Percentiles rank a stretch among this genome's conserved stretches.
Conservation (phyloP, 129 eudicot species). For the Silybum marianum region DNA sequence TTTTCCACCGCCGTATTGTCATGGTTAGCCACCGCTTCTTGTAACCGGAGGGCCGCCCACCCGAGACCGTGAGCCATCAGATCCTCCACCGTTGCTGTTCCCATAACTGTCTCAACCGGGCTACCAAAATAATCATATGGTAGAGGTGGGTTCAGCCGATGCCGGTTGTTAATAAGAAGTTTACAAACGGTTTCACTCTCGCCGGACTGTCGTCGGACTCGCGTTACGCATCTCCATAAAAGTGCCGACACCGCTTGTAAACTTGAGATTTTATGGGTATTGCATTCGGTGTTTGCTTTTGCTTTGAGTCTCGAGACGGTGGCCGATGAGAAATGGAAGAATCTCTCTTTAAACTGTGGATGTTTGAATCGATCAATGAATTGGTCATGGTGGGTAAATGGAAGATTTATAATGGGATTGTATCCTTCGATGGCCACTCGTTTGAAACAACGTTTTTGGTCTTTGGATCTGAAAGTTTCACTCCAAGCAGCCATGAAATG, state of each 20-base stretch:
- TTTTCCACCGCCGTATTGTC: slow-evolving; percentile 15
- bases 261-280: slow-evolving; percentile 34
- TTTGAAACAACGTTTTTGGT: background rate
- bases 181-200: slow-evolving; percentile 28
- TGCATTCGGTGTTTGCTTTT: slow-evolving; percentile 36
- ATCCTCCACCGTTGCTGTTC: slow-evolving; percentile 16
- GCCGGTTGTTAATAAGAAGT: slow-evolving; percentile 29
- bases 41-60: slow-evolving; percentile 50
- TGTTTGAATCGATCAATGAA: slow-evolving; percentile 35
- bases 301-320: slow-evolving; percentile 46
- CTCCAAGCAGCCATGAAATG: slow-evolving; percentile 49
- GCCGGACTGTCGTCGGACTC: slow-evolving; percentile 20
- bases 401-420: slow-evolving; percentile 39
- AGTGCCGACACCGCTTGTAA: slow-evolving; percentile 49
- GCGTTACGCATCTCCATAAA: slow-evolving; percentile 49
- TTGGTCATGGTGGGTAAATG: slow-evolving; percentile 47
- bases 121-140: slow-evolving; percentile 46
- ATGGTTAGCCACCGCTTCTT: slow-evolving; percentile 35
- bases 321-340: slow-evolving; percentile 51
- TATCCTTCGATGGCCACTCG: slow-evolving; percentile 41
- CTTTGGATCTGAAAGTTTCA: slow-evolving; percentile 19
- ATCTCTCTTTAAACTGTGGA: slow-evolving; percentile 38
- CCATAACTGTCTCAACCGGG: slow-evolving; percentile 1
- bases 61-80: slow-evolving; percentile 37
- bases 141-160: slow-evolving; percentile 50